Evolutionary conservation across 208 protist genomes (phyloP).

Genomic region (Crithidia bombi): DNA sequence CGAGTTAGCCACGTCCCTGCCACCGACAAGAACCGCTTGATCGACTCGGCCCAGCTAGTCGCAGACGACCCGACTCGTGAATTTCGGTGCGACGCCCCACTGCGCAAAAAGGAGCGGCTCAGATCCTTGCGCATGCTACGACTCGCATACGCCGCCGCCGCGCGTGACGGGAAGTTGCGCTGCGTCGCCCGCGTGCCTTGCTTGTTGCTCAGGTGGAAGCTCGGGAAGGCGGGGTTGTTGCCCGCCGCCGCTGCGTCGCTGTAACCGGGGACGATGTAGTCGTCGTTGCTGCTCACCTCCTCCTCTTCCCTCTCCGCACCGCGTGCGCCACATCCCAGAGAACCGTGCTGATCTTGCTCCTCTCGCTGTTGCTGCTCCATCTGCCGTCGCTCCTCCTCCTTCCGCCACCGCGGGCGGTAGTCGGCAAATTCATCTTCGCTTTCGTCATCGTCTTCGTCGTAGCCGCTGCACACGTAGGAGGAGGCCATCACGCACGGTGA

Average conservation of each 20-base stretch:
- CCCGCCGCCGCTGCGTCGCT: not conserved
- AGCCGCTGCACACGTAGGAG: not conserved
- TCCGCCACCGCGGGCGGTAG: slow-evolving; percentile 12
- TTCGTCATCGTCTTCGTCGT: slow-evolving; percentile 25
- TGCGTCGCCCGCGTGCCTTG: not conserved
- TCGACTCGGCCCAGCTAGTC: not conserved
- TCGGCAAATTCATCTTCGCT: slow-evolving; percentile 21
- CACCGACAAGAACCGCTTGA: slow-evolving; percentile 9
- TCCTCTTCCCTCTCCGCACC: not conserved
- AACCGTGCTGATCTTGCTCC: no score
- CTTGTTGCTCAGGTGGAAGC: not conserved
- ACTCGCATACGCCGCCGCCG: slow-evolving; percentile 11
- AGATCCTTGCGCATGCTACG: not conserved
- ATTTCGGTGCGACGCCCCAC: not conserved
- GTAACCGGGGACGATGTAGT: slow-evolving; percentile 12
- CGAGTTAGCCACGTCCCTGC: slow-evolving; percentile 11
- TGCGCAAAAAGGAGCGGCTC: not conserved
- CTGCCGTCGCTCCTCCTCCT: slow-evolving; percentile 14
- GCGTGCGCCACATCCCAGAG: not conserved
- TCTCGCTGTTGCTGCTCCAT: slow-evolving; percentile 4
- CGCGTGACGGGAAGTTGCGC: not conserved
- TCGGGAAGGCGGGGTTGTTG: not conserved
- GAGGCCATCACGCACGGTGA: not conserved
- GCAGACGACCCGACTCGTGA: not conserved
- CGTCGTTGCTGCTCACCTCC: slow-evolving; percentile 16